Percentiles rank a stretch among this genome's conserved stretches.
phyloP scores from a whole-genome alignment of 352 stramenopile species.

The Blastocystis sp. region DNA sequence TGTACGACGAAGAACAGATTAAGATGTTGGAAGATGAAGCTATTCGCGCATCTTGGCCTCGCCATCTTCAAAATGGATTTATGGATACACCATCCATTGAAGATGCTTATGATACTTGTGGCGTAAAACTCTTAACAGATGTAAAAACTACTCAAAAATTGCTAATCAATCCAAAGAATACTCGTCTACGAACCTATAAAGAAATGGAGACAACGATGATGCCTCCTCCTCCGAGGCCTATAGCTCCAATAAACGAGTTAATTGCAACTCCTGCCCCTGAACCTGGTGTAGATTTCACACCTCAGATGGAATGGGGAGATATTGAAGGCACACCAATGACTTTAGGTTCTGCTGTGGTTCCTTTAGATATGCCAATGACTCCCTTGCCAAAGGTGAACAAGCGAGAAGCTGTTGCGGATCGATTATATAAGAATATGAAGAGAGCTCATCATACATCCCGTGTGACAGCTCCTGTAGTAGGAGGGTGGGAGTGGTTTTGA shows the following conservation, averaged over 20 bases:
- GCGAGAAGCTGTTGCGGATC: conserved; percentile 16
- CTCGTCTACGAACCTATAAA: background rate
- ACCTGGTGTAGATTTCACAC: conserved; percentile 40
- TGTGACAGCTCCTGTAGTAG: background rate
- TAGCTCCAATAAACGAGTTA: background rate
- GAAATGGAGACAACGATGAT: background rate
- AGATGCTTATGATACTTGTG: conserved; percentile 4
- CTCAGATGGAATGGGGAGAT: conserved; percentile 22
- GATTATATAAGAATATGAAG: conserved; percentile 57
- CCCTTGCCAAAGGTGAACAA: conserved; percentile 47
- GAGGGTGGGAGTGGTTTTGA: background rate
- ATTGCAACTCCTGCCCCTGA: conserved; percentile 28
- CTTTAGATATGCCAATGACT: conserved; percentile 37
- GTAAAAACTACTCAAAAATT: conserved; percentile 11
- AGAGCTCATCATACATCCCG: background rate
- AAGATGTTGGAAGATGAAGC: conserved; percentile 27
- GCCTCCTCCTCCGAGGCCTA: background rate
- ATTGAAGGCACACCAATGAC: conserved; percentile 41
- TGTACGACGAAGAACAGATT: conserved; percentile 33
- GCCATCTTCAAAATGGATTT: conserved; percentile 15
- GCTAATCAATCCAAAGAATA: conserved; percentile 30
- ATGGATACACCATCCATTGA: conserved; percentile 31
- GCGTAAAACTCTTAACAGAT: conserved; percentile 28
- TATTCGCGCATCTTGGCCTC: conserved; percentile 19
- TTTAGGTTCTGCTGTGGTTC: background rate